These are phyloP conservation scores for Wickerhamomyces pijperi DNA, from an alignment of 805 yeast species.

Conservation along the genomic window DNA sequence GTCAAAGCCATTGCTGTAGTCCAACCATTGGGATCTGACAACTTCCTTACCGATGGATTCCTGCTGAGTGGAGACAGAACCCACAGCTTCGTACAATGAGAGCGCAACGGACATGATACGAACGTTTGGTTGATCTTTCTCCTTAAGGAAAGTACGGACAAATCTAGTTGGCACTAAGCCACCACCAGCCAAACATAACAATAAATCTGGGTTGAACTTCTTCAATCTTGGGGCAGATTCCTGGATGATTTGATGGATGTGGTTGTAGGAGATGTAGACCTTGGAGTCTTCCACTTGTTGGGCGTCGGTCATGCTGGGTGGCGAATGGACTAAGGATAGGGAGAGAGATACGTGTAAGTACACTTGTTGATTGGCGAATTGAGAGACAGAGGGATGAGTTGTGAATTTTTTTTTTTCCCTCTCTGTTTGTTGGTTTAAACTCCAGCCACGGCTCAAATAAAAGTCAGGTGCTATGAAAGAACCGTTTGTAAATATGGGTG, in stretches of 20 bases:
- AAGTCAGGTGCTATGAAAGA: no score
- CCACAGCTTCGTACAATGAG: constrained; percentile 80
- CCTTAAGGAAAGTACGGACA: constrained; percentile 83
- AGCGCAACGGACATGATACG: constrained; percentile 92
- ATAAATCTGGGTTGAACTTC: constrained; percentile 72
- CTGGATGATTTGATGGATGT: constrained; percentile 67
- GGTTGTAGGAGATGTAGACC: constrained; percentile 71
- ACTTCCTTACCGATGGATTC: constrained; percentile 59
- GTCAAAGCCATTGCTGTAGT: constrained; percentile 46
- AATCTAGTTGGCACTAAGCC: constrained; percentile 97
- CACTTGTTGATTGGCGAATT: no score
- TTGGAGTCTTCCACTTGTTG: constrained; percentile 24
- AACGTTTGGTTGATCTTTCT: constrained; percentile 77
- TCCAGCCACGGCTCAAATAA: no score
- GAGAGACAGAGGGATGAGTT: no score
- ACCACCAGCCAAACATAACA: constrained; percentile 96
- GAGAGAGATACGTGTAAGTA: no score
- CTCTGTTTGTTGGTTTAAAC: no score
- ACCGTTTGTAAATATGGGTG: no score
- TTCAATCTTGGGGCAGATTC: constrained; percentile 50
- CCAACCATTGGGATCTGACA: constrained; percentile 76
- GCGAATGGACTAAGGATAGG: no score
- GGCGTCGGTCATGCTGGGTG: constrained; percentile 15
- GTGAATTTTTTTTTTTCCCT: no score
- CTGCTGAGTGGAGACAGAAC: constrained; percentile 41